These are phyloP conservation scores for Termitomyces sp. DNA, from an alignment of 768 basidiomycete genomes.

Conservation along the genomic window DNA sequence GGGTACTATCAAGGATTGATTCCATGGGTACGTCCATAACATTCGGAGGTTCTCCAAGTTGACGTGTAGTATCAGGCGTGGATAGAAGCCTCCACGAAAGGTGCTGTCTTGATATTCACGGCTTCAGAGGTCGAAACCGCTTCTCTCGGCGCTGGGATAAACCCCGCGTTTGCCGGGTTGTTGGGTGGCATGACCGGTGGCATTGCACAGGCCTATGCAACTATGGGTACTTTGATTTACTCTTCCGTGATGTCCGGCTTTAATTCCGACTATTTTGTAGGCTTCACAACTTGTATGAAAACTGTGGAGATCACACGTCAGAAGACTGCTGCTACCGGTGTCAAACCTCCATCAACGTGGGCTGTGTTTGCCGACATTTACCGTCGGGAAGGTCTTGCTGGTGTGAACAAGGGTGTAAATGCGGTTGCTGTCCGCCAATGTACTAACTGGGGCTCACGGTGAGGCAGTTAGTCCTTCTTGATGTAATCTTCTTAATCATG, in stretches of 20 bases:
- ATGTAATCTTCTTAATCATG: neutral
- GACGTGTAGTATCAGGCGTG: constrained; percentile 61
- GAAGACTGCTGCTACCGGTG: constrained; percentile 81
- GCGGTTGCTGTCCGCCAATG: constrained; percentile 89
- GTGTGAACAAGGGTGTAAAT: constrained; percentile 99
- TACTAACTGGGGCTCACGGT: constrained; percentile 93
- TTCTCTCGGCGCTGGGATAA: constrained; percentile 58
- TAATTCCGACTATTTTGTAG: constrained; percentile 30
- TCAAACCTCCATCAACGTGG: constrained; percentile 89
- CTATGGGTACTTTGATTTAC: constrained; percentile 72
- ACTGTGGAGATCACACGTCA: constrained; percentile 96
- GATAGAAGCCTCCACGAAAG: constrained; percentile 99
- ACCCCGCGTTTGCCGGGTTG: constrained; percentile 78
- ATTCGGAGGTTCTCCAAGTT: constrained; percentile 1
- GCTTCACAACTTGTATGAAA: constrained; percentile 99
- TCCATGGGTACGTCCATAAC: constrained; percentile 72
- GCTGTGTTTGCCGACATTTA: constrained; percentile 94
- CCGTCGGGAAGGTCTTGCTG: constrained; percentile 85
- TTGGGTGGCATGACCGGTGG: constrained; percentile 98
- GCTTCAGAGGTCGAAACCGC: constrained; percentile 90
- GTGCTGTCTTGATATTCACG: constrained; percentile 91
- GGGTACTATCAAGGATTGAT: constrained; percentile 99
- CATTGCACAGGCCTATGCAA: constrained; percentile 96
- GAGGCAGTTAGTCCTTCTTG: constrained; percentile 17
- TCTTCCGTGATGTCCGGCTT: neutral